Percentiles rank a stretch among this genome's conserved stretches.
Evolutionary conservation across 192 early-diverging fungal genomes (phyloP).

Genomic region (Linderina pennispora): DNA sequence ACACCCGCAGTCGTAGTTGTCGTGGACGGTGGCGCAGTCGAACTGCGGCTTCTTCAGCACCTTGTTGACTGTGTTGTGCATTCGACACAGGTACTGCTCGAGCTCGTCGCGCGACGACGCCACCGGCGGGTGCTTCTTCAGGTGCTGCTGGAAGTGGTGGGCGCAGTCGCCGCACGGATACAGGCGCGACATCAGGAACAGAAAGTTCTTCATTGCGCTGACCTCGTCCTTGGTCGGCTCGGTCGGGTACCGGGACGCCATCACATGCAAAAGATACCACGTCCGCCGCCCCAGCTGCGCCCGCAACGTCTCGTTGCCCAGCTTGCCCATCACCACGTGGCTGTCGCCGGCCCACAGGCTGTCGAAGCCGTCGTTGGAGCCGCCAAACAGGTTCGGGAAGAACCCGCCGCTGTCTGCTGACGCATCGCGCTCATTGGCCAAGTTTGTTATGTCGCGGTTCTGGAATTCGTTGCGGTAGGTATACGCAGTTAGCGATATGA

Average conservation of each 20-base stretch:
- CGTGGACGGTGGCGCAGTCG: conserved; percentile 72
- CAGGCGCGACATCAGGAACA: conserved; percentile 74
- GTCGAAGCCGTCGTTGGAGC: conserved; percentile 5
- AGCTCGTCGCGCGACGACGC: conserved; percentile 63
- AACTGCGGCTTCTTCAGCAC: conserved; percentile 72
- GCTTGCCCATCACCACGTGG: conserved; percentile 60
- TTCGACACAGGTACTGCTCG: conserved; percentile 80
- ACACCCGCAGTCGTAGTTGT: conserved; percentile 87
- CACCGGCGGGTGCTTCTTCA: conserved; percentile 74
- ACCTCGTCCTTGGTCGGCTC: conserved; percentile 72
- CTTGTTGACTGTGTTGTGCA: conserved; percentile 92
- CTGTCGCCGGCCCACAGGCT: conserved; percentile 35
- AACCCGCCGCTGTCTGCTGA: conserved; percentile 2
- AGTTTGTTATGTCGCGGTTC: conserved; percentile 27
- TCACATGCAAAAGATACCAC: conserved; percentile 92
- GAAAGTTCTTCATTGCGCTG: conserved; percentile 68
- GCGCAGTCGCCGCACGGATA: conserved; percentile 99
- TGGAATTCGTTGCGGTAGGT: conserved; percentile 32
- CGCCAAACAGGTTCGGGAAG: conserved; percentile 19
- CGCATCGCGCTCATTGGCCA: conserved; percentile 11
- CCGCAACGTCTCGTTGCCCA: conserved; percentile 65
- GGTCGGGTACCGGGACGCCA: conserved; percentile 80
- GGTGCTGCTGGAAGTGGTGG: conserved; percentile 72
- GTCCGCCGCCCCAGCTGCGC: conserved; percentile 83
- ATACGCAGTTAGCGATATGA: conserved; percentile 23